phyloP scores from a whole-genome alignment of 2,329 filamentous ascomycete genomes.

The Epichloe amarillans region DNA sequence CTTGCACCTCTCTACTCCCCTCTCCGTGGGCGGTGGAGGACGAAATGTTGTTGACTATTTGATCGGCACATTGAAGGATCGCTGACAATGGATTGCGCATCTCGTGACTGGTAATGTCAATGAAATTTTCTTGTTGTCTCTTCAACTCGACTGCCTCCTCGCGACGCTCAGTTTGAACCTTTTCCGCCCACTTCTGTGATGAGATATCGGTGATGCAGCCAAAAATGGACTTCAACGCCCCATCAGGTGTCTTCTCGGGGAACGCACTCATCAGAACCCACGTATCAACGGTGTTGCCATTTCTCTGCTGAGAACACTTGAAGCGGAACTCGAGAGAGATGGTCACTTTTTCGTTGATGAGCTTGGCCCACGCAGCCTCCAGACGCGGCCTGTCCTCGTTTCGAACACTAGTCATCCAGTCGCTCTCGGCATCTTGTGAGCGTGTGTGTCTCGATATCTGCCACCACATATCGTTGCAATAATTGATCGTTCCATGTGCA shows the following conservation, averaged over 20 bases:
- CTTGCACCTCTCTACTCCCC: slow-evolving; percentile 30
- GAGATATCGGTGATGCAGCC: slow-evolving; percentile 78
- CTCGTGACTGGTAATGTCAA: slow-evolving; percentile 62
- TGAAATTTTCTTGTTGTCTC: slow-evolving; percentile 56
- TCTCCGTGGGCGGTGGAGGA: slow-evolving; percentile 24
- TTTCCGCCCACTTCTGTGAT: slow-evolving; percentile 73
- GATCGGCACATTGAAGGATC: slow-evolving; percentile 63
- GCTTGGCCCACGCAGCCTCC: slow-evolving; percentile 45
- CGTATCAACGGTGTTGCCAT: slow-evolving; percentile 49
- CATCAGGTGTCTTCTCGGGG: slow-evolving; percentile 52
- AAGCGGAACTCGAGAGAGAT: slow-evolving; percentile 65
- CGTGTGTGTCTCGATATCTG: slow-evolving; percentile 55
- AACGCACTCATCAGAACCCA: slow-evolving; percentile 71
- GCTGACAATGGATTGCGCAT: slow-evolving; percentile 67
- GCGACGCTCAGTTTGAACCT: slow-evolving; percentile 62
- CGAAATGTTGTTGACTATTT: slow-evolving; percentile 44
- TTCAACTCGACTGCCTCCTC: slow-evolving; percentile 75
- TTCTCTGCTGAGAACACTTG: slow-evolving; percentile 51
- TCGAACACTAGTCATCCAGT: slow-evolving; percentile 61
- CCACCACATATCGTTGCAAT: slow-evolving; percentile 71
- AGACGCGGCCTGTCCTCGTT: slow-evolving; percentile 50
- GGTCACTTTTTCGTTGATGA: slow-evolving; percentile 47
- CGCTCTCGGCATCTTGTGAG: slow-evolving; percentile 41
- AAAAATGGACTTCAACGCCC: slow-evolving; percentile 59
- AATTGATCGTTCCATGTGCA: slow-evolving; percentile 55